Base-by-base conservation (phyloP, 2,329 filamentous ascomycete species). In the Ceratocystis papillata region DNA sequence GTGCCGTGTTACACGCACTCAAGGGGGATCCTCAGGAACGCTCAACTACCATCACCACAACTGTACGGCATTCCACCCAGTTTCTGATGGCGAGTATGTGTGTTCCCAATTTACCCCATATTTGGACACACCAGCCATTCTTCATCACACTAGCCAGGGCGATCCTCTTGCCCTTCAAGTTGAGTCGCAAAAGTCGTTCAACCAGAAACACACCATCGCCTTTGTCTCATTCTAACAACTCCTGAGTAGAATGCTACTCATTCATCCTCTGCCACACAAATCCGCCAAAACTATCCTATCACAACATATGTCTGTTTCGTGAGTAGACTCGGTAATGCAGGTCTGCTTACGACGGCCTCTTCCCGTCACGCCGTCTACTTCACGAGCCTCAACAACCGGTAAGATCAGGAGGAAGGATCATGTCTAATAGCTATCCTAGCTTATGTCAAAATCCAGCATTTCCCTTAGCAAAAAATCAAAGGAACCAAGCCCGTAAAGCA, bases 1-100 rank as follows among this genome's bases (percentile, higher is more conserved):
- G 55, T 59, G 28, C 30, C 15, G 25, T 59, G 55, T 59, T 59
- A 59, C 55, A 59, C 30, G 30, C 28, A 37, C 15, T 41, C 37
- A 41, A 41, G 37, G 37, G 37, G 37, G 37, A 41, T 41, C 37
- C 37, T 41, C 37, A 41, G 37, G 37, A 4, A 41, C 37, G 37
- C 12, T 41, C 10, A 41, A 41, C 37, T 41, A 41, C 37, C 10
- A 41, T 41, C 37, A 41, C 37, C 37, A 3, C 12, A 15, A 41
- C 37, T 12, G 37, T 12, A 41, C 37, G 1, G 37, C 37, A 41
- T 41, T 41, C 37, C 37, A 41, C 37, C 3, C 37, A 15, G 37
- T 41, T 41, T 41, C 37, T 41, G 37, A 41, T 41, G 10, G 37
- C 37, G 37, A 41, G 3, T 41, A 4, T 41, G 37, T 41, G 37